phyloP scores from a whole-genome alignment of 2,329 filamentous ascomycete genomes.

The Lasiodiplodia theobromae region DNA sequence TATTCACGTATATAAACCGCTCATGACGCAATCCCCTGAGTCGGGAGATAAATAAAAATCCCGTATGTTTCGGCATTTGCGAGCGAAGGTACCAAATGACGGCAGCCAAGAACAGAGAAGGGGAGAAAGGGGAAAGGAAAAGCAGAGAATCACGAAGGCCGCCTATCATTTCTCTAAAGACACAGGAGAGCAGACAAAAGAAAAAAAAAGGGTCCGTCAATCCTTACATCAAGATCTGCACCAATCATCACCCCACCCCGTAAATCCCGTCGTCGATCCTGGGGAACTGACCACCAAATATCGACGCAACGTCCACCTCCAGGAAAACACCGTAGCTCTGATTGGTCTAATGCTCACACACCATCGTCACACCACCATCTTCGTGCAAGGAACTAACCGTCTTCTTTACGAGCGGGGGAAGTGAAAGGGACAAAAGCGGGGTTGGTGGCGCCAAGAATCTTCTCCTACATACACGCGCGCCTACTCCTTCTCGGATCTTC shows the following conservation, averaged over 20 bases:
- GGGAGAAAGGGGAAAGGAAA: not conserved
- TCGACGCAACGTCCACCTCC: not conserved
- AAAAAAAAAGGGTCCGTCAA: not conserved
- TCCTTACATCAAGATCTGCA: not conserved
- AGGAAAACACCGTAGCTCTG: not conserved
- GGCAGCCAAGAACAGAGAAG: not conserved
- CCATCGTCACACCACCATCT: no score
- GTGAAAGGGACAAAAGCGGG: not conserved
- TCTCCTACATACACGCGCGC: not conserved
- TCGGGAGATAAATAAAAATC: not conserved
- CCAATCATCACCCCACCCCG: not conserved
- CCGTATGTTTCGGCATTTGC: not conserved
- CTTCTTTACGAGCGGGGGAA: not conserved
- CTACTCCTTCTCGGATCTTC: not conserved
- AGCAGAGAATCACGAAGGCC: not conserved
- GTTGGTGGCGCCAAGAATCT: not conserved
- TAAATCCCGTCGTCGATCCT: not conserved
- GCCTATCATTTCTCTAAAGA: not conserved
- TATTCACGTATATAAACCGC: no score
- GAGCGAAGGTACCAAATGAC: not conserved
- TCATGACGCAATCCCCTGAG: no score
- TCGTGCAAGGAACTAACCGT: not conserved
- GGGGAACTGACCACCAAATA: not conserved
- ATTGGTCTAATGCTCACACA: not conserved
- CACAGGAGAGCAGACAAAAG: not conserved